Conservation (phyloP, 2,329 filamentous ascomycete species). For the Cercospora zeae-maydis region DNA sequence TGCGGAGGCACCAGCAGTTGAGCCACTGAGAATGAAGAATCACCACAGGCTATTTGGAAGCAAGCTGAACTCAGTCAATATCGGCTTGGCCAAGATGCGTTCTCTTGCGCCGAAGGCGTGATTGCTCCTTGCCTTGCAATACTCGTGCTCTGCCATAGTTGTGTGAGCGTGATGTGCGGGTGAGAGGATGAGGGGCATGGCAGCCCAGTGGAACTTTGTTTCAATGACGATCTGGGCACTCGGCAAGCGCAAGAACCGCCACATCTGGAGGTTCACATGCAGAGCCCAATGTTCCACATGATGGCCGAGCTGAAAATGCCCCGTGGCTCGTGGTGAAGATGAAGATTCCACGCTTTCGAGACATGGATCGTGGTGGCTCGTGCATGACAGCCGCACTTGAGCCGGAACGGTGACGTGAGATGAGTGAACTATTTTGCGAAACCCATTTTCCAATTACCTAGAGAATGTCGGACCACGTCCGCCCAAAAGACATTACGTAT, state of each 20-base stretch:
- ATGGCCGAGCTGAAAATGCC: no score
- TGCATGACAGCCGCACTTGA: not conserved
- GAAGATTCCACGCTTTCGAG: not conserved
- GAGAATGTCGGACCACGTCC: not conserved
- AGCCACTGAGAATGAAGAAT: not conserved
- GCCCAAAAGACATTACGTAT: not conserved
- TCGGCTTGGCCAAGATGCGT: not conserved
- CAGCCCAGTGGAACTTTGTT: not conserved
- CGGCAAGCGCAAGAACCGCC: not conserved
- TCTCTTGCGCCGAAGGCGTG: not conserved
- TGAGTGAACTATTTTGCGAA: not conserved
- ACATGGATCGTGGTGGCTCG: not conserved
- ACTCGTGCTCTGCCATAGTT: not conserved
- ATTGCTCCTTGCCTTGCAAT: not conserved
- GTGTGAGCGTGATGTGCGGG: not conserved
- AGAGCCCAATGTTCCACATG: not conserved
- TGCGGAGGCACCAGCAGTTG: not conserved
- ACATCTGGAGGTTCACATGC: not conserved
- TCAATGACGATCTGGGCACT: not conserved
- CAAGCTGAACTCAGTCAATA: not conserved
- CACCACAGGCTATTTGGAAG: constrained; percentile 1
- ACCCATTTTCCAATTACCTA: not conserved
- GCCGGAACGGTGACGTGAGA: not conserved
- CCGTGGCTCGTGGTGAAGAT: not conserved
- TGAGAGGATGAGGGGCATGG: not conserved